These are phyloP conservation scores for Dissoconium aciculare DNA, from an alignment of 2,329 filamentous ascomycete genomes.

Conservation along the genomic window DNA sequence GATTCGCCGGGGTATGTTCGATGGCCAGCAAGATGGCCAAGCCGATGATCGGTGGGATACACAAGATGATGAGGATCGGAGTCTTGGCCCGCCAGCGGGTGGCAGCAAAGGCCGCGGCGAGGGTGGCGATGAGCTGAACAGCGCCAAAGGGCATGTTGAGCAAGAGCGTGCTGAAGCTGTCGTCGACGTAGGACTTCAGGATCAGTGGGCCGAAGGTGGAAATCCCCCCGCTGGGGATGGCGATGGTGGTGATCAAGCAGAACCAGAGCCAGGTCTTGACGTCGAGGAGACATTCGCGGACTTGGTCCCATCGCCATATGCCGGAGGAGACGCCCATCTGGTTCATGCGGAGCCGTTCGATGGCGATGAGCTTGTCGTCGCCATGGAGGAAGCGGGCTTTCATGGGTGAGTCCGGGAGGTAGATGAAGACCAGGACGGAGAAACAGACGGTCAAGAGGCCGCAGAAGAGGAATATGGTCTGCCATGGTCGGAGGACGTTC, in stretches of 20 bases:
- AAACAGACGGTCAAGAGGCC: constrained; percentile 35
- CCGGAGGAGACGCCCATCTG: constrained; percentile 29
- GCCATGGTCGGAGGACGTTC: constrained; percentile 11
- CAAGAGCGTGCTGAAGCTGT: constrained; percentile 40
- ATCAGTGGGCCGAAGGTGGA: constrained; percentile 45
- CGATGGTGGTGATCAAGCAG: constrained; percentile 30
- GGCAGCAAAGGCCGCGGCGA: constrained; percentile 43
- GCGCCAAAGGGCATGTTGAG: constrained; percentile 48
- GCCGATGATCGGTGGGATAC: constrained; percentile 42
- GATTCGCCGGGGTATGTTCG: constrained; percentile 31
- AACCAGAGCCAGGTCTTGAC: constrained; percentile 46
- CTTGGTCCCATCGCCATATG: constrained; percentile 38
- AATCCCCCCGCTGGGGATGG: constrained; percentile 44
- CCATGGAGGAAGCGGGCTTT: constrained; percentile 42
- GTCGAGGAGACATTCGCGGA: constrained; percentile 41
- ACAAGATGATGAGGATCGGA: constrained; percentile 39
- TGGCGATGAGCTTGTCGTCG: constrained; percentile 42
- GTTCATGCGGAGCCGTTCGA: constrained; percentile 37
- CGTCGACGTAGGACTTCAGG: constrained; percentile 43
- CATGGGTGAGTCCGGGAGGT: constrained; percentile 51
- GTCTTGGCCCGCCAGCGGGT: constrained; percentile 42
- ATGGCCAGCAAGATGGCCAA: constrained; percentile 39
- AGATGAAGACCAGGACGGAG: constrained; percentile 37
- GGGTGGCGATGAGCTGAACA: constrained; percentile 45
- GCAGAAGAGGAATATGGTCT: constrained; percentile 23